These are phyloP conservation scores for Boletellus dicymbophilus DNA, from an alignment of 1,284 basidiomycete genomes.

Conservation along the genomic window DNA sequence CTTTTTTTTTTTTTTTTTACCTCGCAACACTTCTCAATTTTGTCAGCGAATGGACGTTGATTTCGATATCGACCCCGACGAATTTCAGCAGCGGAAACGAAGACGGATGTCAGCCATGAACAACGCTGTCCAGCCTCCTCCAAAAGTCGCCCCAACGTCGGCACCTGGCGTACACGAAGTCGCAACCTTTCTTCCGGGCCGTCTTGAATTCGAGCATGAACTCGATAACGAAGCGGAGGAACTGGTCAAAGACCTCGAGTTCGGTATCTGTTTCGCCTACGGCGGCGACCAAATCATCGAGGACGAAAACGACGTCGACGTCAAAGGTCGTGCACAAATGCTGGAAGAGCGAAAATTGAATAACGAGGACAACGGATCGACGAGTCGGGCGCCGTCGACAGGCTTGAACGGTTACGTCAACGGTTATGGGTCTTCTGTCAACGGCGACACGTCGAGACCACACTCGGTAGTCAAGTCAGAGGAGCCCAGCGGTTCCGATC, in stretches of 20 bases:
- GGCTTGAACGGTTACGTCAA: constrained; percentile 50
- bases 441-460: constrained; percentile 44
- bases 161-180: constrained; percentile 95
- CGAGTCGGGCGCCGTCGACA: constrained; percentile 27
- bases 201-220: constrained; percentile 97
- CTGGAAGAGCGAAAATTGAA: constrained; percentile 58
- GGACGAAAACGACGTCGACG: constrained; percentile 72
- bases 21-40: no score
- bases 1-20: no score
- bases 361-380: constrained; percentile 31
- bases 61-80: constrained; percentile 77
- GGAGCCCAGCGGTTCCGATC: constrained; percentile 38
- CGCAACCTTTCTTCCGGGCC: constrained; percentile 91
- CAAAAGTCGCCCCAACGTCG: constrained; percentile 85
- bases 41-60: constrained; percentile 58
- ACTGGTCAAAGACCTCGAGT: constrained; percentile 95
- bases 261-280: constrained; percentile 83
- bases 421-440: constrained; percentile 46
- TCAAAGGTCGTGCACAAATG: constrained; percentile 67
- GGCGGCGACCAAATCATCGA: constrained; percentile 85
- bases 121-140: constrained; percentile 49
- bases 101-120: constrained; percentile 75
- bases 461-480: constrained; percentile 45
- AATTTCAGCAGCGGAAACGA: constrained; percentile 88
- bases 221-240: constrained; percentile 97